Evolutionary conservation across 768 basidiomycete genomes (phyloP), one percentile per base, ranked within the genome.

Genomic region (Rhodotorula graminis): DNA sequence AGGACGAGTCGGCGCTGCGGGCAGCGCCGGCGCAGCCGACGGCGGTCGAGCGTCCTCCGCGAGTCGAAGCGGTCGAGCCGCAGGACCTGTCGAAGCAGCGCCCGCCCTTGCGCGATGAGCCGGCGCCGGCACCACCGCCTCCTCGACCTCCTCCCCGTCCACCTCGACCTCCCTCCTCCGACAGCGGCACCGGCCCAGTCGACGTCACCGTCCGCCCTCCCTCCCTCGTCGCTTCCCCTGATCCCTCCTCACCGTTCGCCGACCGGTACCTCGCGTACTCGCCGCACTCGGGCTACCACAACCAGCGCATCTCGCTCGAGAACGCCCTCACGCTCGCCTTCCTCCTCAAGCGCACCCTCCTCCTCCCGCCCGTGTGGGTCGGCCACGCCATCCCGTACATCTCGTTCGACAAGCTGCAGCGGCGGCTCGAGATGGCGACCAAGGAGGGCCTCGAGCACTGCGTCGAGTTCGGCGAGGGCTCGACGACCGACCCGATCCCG

Each of bases 251-350:
- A 2, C 14, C 53, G 9, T 55, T 55, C 12, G 53, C 49, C 40
- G 55, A 31, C 9, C 82, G 79, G 67, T 92, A 84, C 79, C 82
- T 92, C 50, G 84, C 90, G 33, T 92, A 91, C 79, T 83, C 91
- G 33, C 89, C 90, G 19, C 90, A 92, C 79, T 89, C 88, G 73
- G 89, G 90, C 5, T 89, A 90, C 75, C 90, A 92, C 81, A 92
- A 91, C 80, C 90, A 92, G 81, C 88, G 90, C 47, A 91, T 93
- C 74, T 88, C 90, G 27, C 85, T 93, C 71, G 90, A 92, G 81
- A 93, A 93, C 77, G 91, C 90, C 6, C 84, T 92, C 29, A 83
- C 88, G n/a, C 85, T 92, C 63, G 84, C 90, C 3, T 83, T 81
- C 70, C 79, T 89, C 44, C 85, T 91, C 70, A 88, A 89, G 81